phyloP scores from a whole-genome alignment of 2,329 filamentous ascomycete species.

The Septoria linicola region DNA sequence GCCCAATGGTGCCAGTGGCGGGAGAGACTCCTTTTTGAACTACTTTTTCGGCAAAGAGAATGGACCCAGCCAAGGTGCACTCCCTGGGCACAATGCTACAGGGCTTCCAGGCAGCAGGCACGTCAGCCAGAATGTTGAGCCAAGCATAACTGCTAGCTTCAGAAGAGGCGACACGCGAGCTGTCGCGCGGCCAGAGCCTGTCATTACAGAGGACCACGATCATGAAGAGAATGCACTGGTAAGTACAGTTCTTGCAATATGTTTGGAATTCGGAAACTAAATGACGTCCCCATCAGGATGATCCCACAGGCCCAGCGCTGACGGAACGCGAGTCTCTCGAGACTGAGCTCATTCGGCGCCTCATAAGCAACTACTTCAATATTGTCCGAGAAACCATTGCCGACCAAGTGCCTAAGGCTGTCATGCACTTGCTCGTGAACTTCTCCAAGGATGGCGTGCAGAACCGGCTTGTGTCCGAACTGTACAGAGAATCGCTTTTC shows the following conservation, averaged over 20 bases:
- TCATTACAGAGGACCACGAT: slow-evolving; percentile 57
- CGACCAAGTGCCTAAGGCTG: slow-evolving; percentile 95
- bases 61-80: slow-evolving; percentile 43
- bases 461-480: slow-evolving; percentile 89
- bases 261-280: background rate
- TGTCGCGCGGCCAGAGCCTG: slow-evolving; percentile 27
- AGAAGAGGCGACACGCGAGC: slow-evolving; percentile 64
- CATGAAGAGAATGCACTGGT: slow-evolving; percentile 33
- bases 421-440: slow-evolving; percentile 98
- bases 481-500: slow-evolving; percentile 91
- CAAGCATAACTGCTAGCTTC: slow-evolving; percentile 79
- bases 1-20: slow-evolving; percentile 44
- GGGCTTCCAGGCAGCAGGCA: slow-evolving; percentile 59
- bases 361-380: slow-evolving; percentile 98
- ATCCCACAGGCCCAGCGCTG: slow-evolving; percentile 62
- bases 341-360: slow-evolving; percentile 90
- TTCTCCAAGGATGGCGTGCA: slow-evolving; percentile 98
- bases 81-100: slow-evolving; percentile 40
- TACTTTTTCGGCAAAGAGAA: slow-evolving; percentile 99
- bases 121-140: slow-evolving; percentile 74
- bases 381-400: slow-evolving; percentile 98
- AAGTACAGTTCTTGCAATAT: slow-evolving; percentile 9
- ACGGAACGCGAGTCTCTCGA: slow-evolving; percentile 96
- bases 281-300: slow-evolving; percentile 25
- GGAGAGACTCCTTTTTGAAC: slow-evolving; percentile 89